Evolutionary conservation across 306 rosid genomes (phyloP), one percentile per base, ranked within the genome.

Genomic region (Erythrophleum fordii): DNA sequence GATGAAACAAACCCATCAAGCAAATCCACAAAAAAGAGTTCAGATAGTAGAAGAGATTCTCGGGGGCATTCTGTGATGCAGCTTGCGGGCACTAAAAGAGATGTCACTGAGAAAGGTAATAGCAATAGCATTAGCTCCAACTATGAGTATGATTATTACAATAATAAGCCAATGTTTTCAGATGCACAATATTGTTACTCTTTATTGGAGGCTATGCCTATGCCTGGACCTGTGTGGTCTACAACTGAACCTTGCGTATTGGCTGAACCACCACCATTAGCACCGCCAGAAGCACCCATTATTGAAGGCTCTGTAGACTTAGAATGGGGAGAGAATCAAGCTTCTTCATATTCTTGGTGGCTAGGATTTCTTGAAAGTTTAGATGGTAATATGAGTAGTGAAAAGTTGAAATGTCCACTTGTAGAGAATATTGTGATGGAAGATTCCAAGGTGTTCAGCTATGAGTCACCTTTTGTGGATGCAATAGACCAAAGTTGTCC

Each of bases 171-270:
- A 28, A 35, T 76, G 31, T 35, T 66, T 81, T 79, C 48, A 18
- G 75, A 72, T 80, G 41, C 60, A 69, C 80, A 81, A 26, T 74
- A 72, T 79, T 87, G 85, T 72, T 74, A 86, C 86, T 84, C 85
- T 53, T 74, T 90, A 70, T n/a, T 81, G 78, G 89, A 92, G 85
- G 79, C 90, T 2, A 90, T 92, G 86, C 73, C 73, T 22, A 6
- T 68, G 5, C 53, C 73, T 12, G 73, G 29, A 42, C 73, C 73
- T 20, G 53, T 42, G 22, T 68, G 73, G 73, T 68, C 73, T 20
- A 68, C 73, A 20, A 68, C 73, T 41, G 53, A 41, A 13, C 53
- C 73, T 41, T 68, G 34, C 23, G 35, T 68, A 11, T 5, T 42
- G 73, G 73, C 73, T 68, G 53, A 68, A 22, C 35, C 73, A 68